Evolutionary conservation across 2,329 filamentous ascomycete species (phyloP), one percentile per base, ranked within the genome.

Genomic region (Aspergillus neoniger): DNA sequence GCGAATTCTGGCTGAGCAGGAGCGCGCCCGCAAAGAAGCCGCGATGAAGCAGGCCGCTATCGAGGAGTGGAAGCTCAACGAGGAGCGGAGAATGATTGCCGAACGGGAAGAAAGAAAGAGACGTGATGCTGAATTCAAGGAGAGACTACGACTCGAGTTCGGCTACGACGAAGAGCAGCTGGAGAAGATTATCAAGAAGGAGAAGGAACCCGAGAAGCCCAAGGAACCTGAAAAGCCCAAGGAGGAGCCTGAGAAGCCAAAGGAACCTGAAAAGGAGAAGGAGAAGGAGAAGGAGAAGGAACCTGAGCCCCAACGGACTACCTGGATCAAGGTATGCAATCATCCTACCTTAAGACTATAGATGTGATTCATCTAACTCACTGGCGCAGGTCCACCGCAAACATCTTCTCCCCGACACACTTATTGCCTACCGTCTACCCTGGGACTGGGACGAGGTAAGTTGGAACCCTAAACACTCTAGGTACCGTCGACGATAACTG

Each of bases 371-470:
- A n/a, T 49, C 63, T 65, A 39, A 67, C 58, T 57, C 47, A 32
- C 17, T 38, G 15, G 17, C 47, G 48, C 60, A 79, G 77, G 80
- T 82, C 49, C 76, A 81, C 62, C 75, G 73, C 59, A 79, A 78
- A 58, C 75, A 81, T 58, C 72, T 82, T 30, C 70, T 76, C n/a
- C 78, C 79, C 6, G 77, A 79, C 12, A 81, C 79, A 12, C 65
- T 82, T 61, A 75, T 80, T 23, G 72, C 74, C 65, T 86, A 77
- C 74, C 70, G 68, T 14, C 58, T 78, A 54, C 73, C 79, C 15
- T 82, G 80, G 80, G 77, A 80, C 38, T 81, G 72, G 70, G 79
- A 82, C 61, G 72, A 76, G 43, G 79, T 81, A 72, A 72, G 77
- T 70, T 8, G 25, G 5, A 8, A 28, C 25, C 25, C 25, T 28